phyloP scores from a whole-genome alignment of 805 yeast species.

The Candida germanica region DNA sequence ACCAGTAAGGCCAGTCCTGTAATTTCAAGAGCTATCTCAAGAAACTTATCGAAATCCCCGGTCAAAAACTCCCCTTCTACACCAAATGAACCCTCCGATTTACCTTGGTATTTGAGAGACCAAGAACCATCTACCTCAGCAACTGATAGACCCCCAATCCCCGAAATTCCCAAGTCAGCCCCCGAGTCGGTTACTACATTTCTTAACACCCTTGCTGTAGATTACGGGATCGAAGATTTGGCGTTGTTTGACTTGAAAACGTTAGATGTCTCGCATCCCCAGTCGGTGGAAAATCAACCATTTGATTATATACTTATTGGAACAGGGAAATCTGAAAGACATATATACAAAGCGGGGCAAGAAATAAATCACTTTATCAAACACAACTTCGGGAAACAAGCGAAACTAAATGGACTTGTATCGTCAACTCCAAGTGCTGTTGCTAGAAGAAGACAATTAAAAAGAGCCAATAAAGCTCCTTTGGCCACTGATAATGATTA shows the following conservation, averaged over 20 bases:
- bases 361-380: slow-evolving; percentile 60
- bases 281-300: slow-evolving; percentile 24
- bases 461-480: slow-evolving; percentile 53
- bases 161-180: slow-evolving; percentile 56
- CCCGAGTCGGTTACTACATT: slow-evolving; percentile 52
- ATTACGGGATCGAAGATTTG: slow-evolving; percentile 66
- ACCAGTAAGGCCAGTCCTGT: too few relatives aligned
- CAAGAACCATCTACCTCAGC: slow-evolving; percentile 18
- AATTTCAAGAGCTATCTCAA: too few relatives aligned
- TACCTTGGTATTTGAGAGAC: slow-evolving; percentile 65
- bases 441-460: slow-evolving; percentile 38
- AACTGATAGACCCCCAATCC: slow-evolving; percentile 27
- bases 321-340: slow-evolving; percentile 76
- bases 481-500: slow-evolving; percentile 54
- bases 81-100: too few relatives aligned
- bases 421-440: slow-evolving; percentile 49
- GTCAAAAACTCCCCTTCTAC: too few relatives aligned
- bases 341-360: slow-evolving; percentile 65
- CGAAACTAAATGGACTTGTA: slow-evolving; percentile 69
- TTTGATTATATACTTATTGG: slow-evolving; percentile 49
- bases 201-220: slow-evolving; percentile 46
- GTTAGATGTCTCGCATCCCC: slow-evolving; percentile 30
- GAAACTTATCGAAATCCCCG: too few relatives aligned
- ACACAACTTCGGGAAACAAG: slow-evolving; percentile 33
- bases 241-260: slow-evolving; percentile 59